Base-by-base conservation (phyloP, 305 asterid genomes). In the Ilex paraguariensis region DNA sequence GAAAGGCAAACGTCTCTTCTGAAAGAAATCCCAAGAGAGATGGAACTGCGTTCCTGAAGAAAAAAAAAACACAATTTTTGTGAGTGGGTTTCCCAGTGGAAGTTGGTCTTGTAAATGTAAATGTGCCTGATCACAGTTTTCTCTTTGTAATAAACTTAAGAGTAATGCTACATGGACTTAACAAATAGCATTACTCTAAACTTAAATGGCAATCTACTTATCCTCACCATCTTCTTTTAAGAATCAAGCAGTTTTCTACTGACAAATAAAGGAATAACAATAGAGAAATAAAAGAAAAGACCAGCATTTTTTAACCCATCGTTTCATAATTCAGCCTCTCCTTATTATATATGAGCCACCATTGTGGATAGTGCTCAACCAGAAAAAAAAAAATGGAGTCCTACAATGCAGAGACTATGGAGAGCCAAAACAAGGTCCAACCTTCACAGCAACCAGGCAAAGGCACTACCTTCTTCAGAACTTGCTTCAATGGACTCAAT, bases 401-500 rank as follows among this genome's bases (percentile, higher is more conserved):
- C 46, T 15, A 60, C 31, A 61, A 7, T 28, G 57, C 28, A 44
- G 71, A 71, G 57, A 65, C 21, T 15, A 10, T 65, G 60, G 84
- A 73, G 54, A 65, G 70, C 65, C 72, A 70, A 76, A 61, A 54
- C 59, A 79, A 69, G 11, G 13, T 32, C 13, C 54, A 40, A 51
- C 59, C 60, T 45, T 39, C 52, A 21, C 50, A 60, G 28, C 63
- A 70, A 57, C 72, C 65, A 45, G 32, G 17, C 1, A 72, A 71
- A 59, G 85, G 85, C 66, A 71, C 83, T 13, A 13, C 85, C 16
- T 84, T 81, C 76, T 48, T 67, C 10, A 66, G 76, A 66, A 81
- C 85, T 40, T 84, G 87, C 50, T 79, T 84, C 79, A 84, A 84
- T 71, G 84, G 81, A 59, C 66, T 81, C 60, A 81, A 84, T 55